Base-by-base conservation (phyloP, 805 yeast species). In the Schwanniomyces pseudopolymorphus region DNA sequence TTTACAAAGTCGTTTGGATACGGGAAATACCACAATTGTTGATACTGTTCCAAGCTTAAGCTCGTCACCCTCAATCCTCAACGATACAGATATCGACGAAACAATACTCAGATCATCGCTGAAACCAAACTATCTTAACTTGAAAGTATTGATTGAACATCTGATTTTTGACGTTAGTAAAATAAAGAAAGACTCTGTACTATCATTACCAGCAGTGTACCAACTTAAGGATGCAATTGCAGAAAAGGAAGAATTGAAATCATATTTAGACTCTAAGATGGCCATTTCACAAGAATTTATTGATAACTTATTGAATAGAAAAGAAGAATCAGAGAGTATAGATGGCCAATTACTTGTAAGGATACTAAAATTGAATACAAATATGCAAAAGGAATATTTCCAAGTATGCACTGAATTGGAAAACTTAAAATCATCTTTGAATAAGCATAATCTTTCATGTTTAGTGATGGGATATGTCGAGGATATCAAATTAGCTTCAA, bases 391-490 rank as follows among this genome's bases (percentile, higher is more conserved):
- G 44, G 66, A 69, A 43, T 51, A 69, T 24, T 51, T 55, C 20
- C 43, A 50, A 9, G 53, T 58, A 9, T 52, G 57, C 35, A 53
- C 55, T 11, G 75, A 70, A 37, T 54, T 71, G 36, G 68, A 63
- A 11, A 49, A 47, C 2, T 57, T 70, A 37, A 54, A 53, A 8
- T 40, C 55, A 10, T 55, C 53, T 39, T 55, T 76, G 42, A 64
- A 61, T 44, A 67, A 69, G 50, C 82, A 77, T 52, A 71, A 75
- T 46, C 52, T 74, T 42, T 66, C 77, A 0, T 70, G 78, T 26
- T 65, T 75, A 39, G 72, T 72, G 13, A 59, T 77, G 50, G 81
- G 82, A 2, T 75, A 76, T 54, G 66, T 76, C 14, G 78, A 76
- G 49, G 77, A 71, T 54, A 64, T 72, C 11, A 64, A 60, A 48